These are phyloP conservation scores for Pezicula carpinea DNA, from an alignment of 2,329 filamentous ascomycete genomes.

Conservation along the genomic window DNA sequence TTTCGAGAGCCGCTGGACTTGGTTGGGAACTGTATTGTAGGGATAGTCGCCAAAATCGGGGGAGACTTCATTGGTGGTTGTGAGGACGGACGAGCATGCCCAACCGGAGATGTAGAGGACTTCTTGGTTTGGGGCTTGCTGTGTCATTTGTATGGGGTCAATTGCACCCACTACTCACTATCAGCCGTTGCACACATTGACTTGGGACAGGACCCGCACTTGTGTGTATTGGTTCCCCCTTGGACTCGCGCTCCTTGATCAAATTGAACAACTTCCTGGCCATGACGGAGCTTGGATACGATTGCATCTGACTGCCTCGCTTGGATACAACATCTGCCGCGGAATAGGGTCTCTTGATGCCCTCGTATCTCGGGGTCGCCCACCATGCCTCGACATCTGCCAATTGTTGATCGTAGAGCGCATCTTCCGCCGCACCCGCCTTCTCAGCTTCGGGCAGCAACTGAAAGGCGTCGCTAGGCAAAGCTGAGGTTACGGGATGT, in stretches of 20 bases:
- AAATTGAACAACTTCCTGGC: slow-evolving; percentile 91
- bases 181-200: slow-evolving; percentile 7
- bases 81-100: slow-evolving; percentile 93
- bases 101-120: slow-evolving; percentile 95
- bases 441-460: slow-evolving; percentile 75
- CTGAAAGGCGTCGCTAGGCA: slow-evolving; percentile 72
- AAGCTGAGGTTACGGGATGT: slow-evolving; percentile 22
- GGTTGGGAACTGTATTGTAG: slow-evolving; percentile 98
- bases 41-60: slow-evolving; percentile 98
- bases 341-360: slow-evolving; percentile 88
- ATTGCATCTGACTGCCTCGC: slow-evolving; percentile 79
- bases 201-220: slow-evolving; percentile 50
- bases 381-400: slow-evolving; percentile 88
- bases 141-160: slow-evolving; percentile 99
- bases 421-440: slow-evolving; percentile 75
- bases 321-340: slow-evolving; percentile 91
- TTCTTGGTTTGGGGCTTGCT: slow-evolving; percentile 93
- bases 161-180: slow-evolving; percentile 77
- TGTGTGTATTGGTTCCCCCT: slow-evolving; percentile 87
- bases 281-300: slow-evolving; percentile 91
- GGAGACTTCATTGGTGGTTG: slow-evolving; percentile 93
- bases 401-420: slow-evolving; percentile 77
- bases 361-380: slow-evolving; percentile 76
- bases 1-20: slow-evolving; percentile 93
- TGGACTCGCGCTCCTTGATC: slow-evolving; percentile 69